These are phyloP conservation scores for Phytophthora aleatoria DNA, from an alignment of 352 stramenopile species.

Conservation along the genomic window DNA sequence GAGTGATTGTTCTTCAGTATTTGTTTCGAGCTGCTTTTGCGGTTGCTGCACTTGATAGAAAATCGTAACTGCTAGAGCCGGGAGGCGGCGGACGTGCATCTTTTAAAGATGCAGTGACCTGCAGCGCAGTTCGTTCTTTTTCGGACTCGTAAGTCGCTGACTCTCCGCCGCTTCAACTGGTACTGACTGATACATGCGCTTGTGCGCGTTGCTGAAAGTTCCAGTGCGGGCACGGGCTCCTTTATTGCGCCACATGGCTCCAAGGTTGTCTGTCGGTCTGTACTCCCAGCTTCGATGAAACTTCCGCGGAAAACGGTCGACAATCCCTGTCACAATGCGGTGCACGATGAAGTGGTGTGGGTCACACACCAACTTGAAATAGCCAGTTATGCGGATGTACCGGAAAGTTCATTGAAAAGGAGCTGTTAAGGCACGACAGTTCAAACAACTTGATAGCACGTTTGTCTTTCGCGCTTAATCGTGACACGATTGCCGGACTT, in stretches of 20 bases:
- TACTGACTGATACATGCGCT: conserved; percentile 16
- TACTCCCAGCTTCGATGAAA: conserved; percentile 27
- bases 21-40: conserved; percentile 1
- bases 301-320: conserved; percentile 33
- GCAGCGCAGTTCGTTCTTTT: conserved; percentile 17
- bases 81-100: not conserved
- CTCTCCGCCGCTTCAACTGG: conserved; percentile 24
- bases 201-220: conserved; percentile 11
- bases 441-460: no score
- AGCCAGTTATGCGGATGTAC: no score
- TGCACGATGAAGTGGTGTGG: conserved; percentile 3
- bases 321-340: not conserved
- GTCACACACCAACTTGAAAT: not conserved
- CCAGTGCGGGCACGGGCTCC: conserved; percentile 20
- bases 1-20: not conserved
- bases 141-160: conserved; percentile 5
- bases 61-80: conserved; percentile 25
- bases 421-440: no score
- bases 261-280: conserved; percentile 22
- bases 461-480: no score
- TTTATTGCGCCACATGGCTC: conserved; percentile 21
- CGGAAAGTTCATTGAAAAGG: no score
- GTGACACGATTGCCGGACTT: no score
- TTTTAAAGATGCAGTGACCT: conserved; percentile 7
- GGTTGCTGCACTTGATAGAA: conserved; percentile 7